phyloP scores from a whole-genome alignment of 2,329 filamentous ascomycete genomes.

The Clonostachys sp. region DNA sequence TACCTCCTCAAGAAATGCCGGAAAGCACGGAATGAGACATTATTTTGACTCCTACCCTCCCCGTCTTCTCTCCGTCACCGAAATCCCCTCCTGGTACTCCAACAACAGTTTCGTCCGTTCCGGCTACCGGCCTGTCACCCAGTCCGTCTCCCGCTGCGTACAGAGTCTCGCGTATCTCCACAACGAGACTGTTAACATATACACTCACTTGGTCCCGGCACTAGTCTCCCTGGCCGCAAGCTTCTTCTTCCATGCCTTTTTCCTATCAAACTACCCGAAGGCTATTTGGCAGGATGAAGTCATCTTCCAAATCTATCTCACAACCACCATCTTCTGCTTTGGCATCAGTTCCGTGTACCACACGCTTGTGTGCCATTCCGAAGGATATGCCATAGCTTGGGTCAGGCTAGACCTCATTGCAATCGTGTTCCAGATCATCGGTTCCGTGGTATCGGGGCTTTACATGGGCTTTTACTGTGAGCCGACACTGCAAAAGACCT shows the following conservation, averaged over 20 bases:
- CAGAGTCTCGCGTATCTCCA: constrained; percentile 31
- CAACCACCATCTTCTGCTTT: constrained; percentile 26
- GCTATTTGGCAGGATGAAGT: constrained; percentile 23
- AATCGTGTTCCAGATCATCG: constrained; percentile 29
- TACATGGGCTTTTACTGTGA: constrained; percentile 34
- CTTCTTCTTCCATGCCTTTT: constrained; percentile 10
- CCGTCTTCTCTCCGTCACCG: background rate
- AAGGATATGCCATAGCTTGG: constrained; percentile 23
- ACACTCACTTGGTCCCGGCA: constrained; percentile 32
- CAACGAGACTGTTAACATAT: constrained; percentile 25
- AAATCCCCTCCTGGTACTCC: constrained; percentile 32
- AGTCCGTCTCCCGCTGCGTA: constrained; percentile 26
- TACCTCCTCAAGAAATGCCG: no score
- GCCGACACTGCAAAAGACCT: constrained; percentile 17
- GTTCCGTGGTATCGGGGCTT: constrained; percentile 29
- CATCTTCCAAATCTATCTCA: constrained; percentile 31
- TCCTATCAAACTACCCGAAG: constrained; percentile 20
- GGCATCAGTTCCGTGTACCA: constrained; percentile 30
- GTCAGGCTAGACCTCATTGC: constrained; percentile 28
- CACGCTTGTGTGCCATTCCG: constrained; percentile 31
- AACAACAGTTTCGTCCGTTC: constrained; percentile 32
- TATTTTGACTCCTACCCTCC: background rate
- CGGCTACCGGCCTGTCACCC: constrained; percentile 35
- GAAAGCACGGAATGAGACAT: no score
- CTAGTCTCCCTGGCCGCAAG: constrained; percentile 22